Base-by-base conservation (phyloP, 2,329 filamentous ascomycete species). In the Aschersonia sp. region DNA sequence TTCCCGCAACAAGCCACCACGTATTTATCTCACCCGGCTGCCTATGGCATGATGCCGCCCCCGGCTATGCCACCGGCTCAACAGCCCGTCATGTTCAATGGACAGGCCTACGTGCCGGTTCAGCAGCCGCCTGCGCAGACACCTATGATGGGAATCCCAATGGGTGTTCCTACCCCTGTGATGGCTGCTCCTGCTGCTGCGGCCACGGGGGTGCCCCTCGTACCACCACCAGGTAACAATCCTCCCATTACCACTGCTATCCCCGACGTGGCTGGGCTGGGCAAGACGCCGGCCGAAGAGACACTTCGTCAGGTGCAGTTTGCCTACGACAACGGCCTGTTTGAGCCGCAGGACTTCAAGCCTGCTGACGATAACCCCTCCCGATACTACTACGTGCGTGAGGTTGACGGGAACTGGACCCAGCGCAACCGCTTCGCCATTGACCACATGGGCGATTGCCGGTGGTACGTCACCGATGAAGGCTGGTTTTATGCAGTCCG, bases 401-500 rank as follows among this genome's bases (percentile, higher is more conserved):
- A 82, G 63, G 62, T 74, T 53, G 76, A 82, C 60, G 72, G 74
- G 45, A 70, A 72, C 50, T 81, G 73, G 72, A 73, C 71, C 37
- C 69, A 78, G 60, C 72, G 75, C 59, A 76, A 70, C 59, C 74
- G 77, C 32, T 70, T 70, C 60, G 73, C 75, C 47, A 77, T 83
- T 60, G 78, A 82, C 58, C 66, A 69, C 56, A 69, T 78, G 56
- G 71, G 70, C 31, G 66, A 71, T 47, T 71, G 68, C 54, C 71
- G 75, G 48, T 83, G 79, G 79, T 81, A 75, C 57, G 66, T 77
- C 48, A 70, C 69, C 50, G 66, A 71, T 45, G 68, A 72, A 48
- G 77, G 78, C 30, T 67, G 71, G 56, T 81, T 81, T 58, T 82
- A 82, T 54, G 77, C 77, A 50, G 69, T 77, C 45, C 70, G 76